These are phyloP conservation scores for Kazachstania sp. DNA, from an alignment of 1,139 yeast species.

Conservation along the genomic window DNA sequence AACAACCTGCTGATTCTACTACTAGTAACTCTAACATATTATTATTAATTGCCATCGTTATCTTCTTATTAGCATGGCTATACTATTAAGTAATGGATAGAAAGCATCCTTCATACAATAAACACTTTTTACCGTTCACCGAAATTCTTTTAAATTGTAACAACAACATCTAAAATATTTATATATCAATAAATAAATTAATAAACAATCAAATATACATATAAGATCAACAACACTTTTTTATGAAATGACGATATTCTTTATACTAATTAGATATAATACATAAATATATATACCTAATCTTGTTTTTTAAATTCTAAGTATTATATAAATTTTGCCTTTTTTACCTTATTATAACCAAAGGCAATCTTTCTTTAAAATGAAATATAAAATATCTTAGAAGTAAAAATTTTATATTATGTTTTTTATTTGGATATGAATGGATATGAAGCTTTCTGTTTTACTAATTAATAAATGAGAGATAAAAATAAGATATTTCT, in stretches of 20 bases:
- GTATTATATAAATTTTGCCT: not conserved
- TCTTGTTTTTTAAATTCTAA: not conserved
- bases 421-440: not conserved
- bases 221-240: not conserved
- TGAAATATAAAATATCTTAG: too few species aligned
- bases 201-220: not conserved
- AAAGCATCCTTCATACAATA: not conserved
- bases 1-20: not conserved
- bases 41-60: slow-evolving; percentile 44
- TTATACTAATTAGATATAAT: not conserved
- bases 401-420: too few species aligned
- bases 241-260: not conserved
- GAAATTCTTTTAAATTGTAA: not conserved
- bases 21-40: slow-evolving; percentile 39
- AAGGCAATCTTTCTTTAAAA: too few species aligned
- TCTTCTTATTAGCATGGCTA: slow-evolving; percentile 51
- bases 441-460: not conserved
- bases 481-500: not conserved
- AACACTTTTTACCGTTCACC: not conserved
- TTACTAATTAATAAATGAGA: not conserved
- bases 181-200: not conserved
- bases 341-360: too few species aligned
- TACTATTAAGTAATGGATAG: slow-evolving; percentile 34
- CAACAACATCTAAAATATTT: not conserved
- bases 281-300: not conserved